Evolutionary conservation across 192 early-diverging fungal genomes (phyloP), one percentile per base, ranked within the genome.

Genomic region (Chytriomyces hyalinus): DNA sequence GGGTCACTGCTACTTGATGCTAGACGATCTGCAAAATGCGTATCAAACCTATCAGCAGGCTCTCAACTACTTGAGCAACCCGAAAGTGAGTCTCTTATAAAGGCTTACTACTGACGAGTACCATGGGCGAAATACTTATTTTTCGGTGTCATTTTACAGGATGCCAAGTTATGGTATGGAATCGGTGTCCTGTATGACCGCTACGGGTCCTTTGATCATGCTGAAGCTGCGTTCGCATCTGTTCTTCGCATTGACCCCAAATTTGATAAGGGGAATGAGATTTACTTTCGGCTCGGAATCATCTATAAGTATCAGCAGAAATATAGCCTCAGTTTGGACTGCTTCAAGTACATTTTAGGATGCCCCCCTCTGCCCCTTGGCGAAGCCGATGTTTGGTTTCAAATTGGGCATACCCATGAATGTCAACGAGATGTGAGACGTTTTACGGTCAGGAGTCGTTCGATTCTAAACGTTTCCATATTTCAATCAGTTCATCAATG

Each of bases 81-180:
- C 94, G 57, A 96, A 94, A 85, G 93, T 94, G 67, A 71, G 67
- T 80, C 60, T 9, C 20, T 20, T 50, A 46, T 17, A n/a, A 26
- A 53, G 8, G 49, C 5, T 69, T n/a, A 51, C 22, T 43, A 69
- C 28, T 22, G 49, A 76, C 60, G 7, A 45, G 9, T 15, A 36
- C 44, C 50, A 43, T 8, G 7, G 36, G n/a, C 71, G 24, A 43
- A 43, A 61, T 10, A n/a, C n/a, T 36, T 9, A 6, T 45, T 46
- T 45, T 47, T 77, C 20, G 49, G 3, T 20, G 53, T 20, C 53
- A 8, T 10, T 50, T 81, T 43, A 6, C 75, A 95, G 92, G 98
- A 98, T 77, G 95, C 97, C 6, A 96, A 97, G 80, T 90, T 99
- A 43, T 99, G 98, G 98, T 99, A 98, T 76, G 97, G 97, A 9